Evolutionary conservation across 768 basidiomycete species (phyloP).

Genomic region (Serendipita sp.): DNA sequence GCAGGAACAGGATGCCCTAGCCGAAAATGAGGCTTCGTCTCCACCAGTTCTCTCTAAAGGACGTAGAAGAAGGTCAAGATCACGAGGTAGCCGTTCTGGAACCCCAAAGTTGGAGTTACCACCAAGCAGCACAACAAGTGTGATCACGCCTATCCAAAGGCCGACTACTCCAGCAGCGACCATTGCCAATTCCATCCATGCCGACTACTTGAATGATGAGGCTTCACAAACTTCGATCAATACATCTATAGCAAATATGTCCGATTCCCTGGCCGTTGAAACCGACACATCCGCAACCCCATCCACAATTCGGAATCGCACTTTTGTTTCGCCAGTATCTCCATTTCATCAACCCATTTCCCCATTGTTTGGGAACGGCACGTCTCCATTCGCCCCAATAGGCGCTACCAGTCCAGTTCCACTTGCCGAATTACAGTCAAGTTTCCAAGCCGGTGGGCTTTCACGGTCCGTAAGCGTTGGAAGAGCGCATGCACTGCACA

Average conservation of each 20-base stretch:
- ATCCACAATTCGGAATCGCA: not conserved
- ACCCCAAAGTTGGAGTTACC: not conserved
- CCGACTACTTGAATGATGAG: too few species aligned
- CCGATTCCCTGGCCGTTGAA: not conserved
- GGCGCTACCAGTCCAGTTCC: not conserved
- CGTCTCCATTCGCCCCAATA: not conserved
- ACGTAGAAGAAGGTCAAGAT: not conserved
- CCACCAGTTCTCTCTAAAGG: not conserved
- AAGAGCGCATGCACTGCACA: constrained; percentile 73
- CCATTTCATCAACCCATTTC: not conserved
- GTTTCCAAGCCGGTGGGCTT: constrained; percentile 29
- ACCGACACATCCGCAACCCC: not conserved
- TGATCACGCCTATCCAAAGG: not conserved
- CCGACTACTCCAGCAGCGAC: not conserved
- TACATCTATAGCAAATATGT: not conserved
- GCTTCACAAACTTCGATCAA: not conserved
- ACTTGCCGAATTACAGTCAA: not conserved
- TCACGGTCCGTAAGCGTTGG: constrained; percentile 77
- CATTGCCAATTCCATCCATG: not conserved
- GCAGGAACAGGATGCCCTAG: constrained; percentile 1
- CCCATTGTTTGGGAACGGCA: not conserved
- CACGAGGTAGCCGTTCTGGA: not conserved
- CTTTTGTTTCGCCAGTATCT: not conserved
- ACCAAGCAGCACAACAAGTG: not conserved
- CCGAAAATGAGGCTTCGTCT: constrained; percentile 10